These are phyloP conservation scores for Datisca glomerata DNA, from an alignment of 306 rosid species.

Conservation along the genomic window DNA sequence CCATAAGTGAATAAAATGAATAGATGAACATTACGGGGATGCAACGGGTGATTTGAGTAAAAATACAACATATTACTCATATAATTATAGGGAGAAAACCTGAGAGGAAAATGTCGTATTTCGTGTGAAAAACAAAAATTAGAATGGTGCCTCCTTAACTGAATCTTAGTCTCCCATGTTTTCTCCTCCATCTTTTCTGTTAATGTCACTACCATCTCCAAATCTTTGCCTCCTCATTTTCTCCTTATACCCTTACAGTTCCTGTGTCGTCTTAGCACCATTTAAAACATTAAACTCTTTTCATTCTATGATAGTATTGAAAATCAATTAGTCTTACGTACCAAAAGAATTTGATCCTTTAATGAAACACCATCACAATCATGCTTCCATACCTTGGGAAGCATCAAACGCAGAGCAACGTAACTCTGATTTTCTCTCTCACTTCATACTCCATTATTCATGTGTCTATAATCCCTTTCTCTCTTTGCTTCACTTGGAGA, in stretches of 20 bases:
- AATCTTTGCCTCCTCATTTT: slow-evolving; percentile 26
- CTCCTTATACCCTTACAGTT: slow-evolving; percentile 24
- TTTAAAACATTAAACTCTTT: slow-evolving; percentile 45
- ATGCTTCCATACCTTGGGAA: slow-evolving; percentile 40
- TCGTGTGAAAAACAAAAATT: too few species aligned
- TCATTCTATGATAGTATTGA: slow-evolving; percentile 40
- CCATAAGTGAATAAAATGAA: too few species aligned
- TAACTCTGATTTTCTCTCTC: slow-evolving; percentile 48
- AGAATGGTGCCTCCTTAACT: too few species aligned
- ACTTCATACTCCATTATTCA: slow-evolving; percentile 60
- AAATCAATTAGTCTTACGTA: neutral
- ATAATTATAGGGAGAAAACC: too few species aligned
- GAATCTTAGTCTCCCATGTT: slow-evolving; percentile 7
- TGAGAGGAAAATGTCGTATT: too few species aligned
- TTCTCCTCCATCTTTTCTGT: neutral
- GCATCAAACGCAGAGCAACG: slow-evolving; percentile 35
- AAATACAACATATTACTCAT: too few species aligned
- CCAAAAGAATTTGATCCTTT: neutral
- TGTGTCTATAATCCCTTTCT: slow-evolving; percentile 41
- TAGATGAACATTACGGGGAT: too few species aligned
- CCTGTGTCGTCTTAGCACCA: slow-evolving; percentile 32
- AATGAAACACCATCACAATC: neutral
- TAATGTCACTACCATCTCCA: slow-evolving; percentile 24
- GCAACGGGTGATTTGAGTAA: too few species aligned
- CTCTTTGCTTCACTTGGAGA: slow-evolving; percentile 23